Percentiles rank a stretch among this genome's conserved stretches.
These are phyloP conservation scores for Hypsizygus marmoreus DNA, from an alignment of 768 basidiomycete species.

Conservation along the genomic window DNA sequence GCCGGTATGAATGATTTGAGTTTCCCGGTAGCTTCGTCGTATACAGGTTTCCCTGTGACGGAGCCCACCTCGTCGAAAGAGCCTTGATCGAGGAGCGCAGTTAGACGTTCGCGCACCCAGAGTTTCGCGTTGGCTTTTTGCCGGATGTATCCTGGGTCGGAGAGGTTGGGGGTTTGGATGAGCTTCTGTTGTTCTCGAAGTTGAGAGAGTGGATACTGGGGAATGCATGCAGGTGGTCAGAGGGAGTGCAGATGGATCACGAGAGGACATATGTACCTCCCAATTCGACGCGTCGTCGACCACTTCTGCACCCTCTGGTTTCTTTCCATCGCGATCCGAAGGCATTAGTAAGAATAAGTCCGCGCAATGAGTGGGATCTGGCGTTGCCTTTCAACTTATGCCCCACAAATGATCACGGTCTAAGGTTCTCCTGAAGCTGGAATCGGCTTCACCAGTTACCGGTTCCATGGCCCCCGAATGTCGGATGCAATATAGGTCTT, in stretches of 20 bases:
- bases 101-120: constrained; percentile 43
- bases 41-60: constrained; percentile 35
- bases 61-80: constrained; percentile 39
- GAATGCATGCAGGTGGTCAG: neutral
- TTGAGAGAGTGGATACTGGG: constrained; percentile 31
- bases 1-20: constrained; percentile 37
- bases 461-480: constrained; percentile 11
- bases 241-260: neutral
- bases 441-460: constrained; percentile 13
- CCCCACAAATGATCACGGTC: no score
- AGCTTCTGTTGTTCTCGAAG: constrained; percentile 33
- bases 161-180: constrained; percentile 31
- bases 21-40: constrained; percentile 28
- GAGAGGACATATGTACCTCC: constrained; percentile 25
- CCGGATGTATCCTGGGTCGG: constrained; percentile 39
- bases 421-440: no score
- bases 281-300: constrained; percentile 29
- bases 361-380: no score
- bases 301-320: neutral
- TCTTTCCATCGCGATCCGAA: constrained; percentile 8
- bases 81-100: constrained; percentile 30
- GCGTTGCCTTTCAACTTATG: no score
- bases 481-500: no score
- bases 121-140: constrained; percentile 40
- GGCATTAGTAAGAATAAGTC: constrained; percentile 65